Evolutionary conservation across 768 basidiomycete genomes (phyloP), one percentile per base, ranked within the genome.

Genomic region (Boletus subcaerulescens): DNA sequence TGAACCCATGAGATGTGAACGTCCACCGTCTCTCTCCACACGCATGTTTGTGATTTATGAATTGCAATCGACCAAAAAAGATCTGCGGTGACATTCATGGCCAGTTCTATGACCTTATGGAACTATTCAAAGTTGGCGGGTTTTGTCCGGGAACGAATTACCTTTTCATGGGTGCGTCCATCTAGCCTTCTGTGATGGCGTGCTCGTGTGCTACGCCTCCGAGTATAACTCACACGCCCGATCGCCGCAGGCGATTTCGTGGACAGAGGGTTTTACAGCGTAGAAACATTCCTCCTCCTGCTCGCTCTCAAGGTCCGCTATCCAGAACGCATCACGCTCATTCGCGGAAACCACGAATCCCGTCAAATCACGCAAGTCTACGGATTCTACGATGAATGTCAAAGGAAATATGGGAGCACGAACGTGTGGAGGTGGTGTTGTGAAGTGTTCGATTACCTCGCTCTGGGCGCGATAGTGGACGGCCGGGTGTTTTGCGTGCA

Each of bases 401-500:
- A 93, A 71, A 77, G 95, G 35, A 98, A 98, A 71, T 98, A 97
- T 65, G 95, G 95, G 4, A 85, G 82, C 63, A 86, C 84, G 56
- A 93, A 93, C 71, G 96, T 98, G 52, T 98, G 96, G 95, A 75
- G 96, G 60, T 97, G 93, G 85, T 98, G 95, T 72, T 98, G 94
- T 70, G 95, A 98, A 66, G 94, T 98, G 10, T 99, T 99, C 63
- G 96, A 98, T 70, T 98, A 97, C 71, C 83, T 98, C 45, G 91
- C 92, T 29, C 76, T 98, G 39, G 93, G 89, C 13, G 96, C 96
- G 17, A 86, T 98, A 61, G 93, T 98, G n/a, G 96, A 98, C 69
- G 96, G 94, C 8, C 79, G 91, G 55, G 95, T 98, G 54, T 95
- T 98, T 67, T 98, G 96, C 72, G 94, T 98, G 45, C 96, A 98